Conservation (phyloP, 805 yeast species). For the Zygoascus ofunaensis region DNA sequence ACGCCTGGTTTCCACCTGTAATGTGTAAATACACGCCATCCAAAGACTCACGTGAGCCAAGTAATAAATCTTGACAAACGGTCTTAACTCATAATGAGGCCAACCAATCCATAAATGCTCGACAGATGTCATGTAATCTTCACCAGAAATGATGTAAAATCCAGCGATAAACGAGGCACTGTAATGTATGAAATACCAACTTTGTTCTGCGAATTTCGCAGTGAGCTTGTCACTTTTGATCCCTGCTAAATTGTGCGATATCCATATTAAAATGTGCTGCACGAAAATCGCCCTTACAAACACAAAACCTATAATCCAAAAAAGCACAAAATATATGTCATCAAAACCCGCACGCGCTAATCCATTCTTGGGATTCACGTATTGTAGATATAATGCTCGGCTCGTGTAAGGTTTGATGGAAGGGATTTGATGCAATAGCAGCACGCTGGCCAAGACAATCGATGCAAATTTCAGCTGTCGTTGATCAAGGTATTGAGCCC, state of each 20-base stretch:
- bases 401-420: conserved; percentile 23
- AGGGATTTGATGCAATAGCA: conserved; percentile 23
- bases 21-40: conserved; percentile 69
- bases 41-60: conserved; percentile 65
- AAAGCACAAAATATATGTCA: conserved; percentile 33
- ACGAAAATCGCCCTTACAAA: conserved; percentile 54
- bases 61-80: conserved; percentile 56
- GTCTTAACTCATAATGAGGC: conserved; percentile 60
- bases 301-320: conserved; percentile 47
- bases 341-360: conserved; percentile 17
- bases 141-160: conserved; percentile 42
- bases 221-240: conserved; percentile 44
- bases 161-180: conserved; percentile 48
- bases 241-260: conserved; percentile 35
- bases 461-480: conserved; percentile 25
- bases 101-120: conserved; percentile 55
- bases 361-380: conserved; percentile 22
- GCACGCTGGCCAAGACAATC: conserved; percentile 17
- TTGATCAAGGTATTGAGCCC: conserved; percentile 13
- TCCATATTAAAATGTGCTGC: conserved; percentile 48
- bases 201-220: conserved; percentile 76
- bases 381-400: conserved; percentile 37
- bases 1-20: conserved; percentile 68
- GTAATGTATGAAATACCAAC: conserved; percentile 65
- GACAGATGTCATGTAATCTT: conserved; percentile 51